phyloP scores from a whole-genome alignment of 495 filamentous ascomycete genomes.

The Penicillium parvum region DNA sequence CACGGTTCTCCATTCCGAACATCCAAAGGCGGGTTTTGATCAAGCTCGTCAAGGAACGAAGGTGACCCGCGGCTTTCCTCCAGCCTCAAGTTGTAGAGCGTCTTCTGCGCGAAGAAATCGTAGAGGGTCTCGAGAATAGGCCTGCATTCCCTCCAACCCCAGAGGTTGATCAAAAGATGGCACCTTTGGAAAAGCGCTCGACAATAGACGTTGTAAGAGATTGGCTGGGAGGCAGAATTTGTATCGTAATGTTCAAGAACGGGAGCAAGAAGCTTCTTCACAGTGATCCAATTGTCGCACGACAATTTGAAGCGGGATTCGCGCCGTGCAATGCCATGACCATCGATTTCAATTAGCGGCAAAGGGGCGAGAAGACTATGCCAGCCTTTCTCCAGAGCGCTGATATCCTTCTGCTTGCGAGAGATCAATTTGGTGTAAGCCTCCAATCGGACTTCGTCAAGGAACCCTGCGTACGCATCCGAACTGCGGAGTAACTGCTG shows the following conservation, averaged over 20 bases:
- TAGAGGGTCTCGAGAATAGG: constrained; percentile 75
- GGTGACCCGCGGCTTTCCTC: constrained; percentile 77
- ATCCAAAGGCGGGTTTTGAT: constrained; percentile 54
- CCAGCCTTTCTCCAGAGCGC: constrained; percentile 67
- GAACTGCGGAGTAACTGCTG: constrained; percentile 54
- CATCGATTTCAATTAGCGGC: constrained; percentile 74
- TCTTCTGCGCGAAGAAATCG: constrained; percentile 81
- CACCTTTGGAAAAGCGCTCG: constrained; percentile 70
- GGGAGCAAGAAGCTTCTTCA: constrained; percentile 60
- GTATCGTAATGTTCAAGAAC: constrained; percentile 61
- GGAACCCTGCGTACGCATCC: constrained; percentile 22
- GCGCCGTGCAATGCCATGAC: constrained; percentile 54
- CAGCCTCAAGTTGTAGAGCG: constrained; percentile 66
- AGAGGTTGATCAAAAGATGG: constrained; percentile 68
- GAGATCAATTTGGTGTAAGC: constrained; percentile 9
- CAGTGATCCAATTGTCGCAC: constrained; percentile 68
- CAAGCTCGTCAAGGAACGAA: constrained; percentile 70
- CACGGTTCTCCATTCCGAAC: constrained; percentile 69
- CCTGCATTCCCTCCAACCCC: constrained; percentile 85
- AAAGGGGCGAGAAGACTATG: constrained; percentile 65
- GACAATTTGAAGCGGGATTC: constrained; percentile 49
- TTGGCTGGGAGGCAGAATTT: constrained; percentile 47
- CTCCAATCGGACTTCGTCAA: constrained; percentile 53
- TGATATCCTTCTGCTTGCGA: constrained; percentile 41
- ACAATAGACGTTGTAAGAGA: constrained; percentile 78